A percentile compares a stretch with the other conserved stretches of the same genome.
Conservation (phyloP, 2,329 filamentous ascomycete species). For the Scedosporium minutisporum region DNA sequence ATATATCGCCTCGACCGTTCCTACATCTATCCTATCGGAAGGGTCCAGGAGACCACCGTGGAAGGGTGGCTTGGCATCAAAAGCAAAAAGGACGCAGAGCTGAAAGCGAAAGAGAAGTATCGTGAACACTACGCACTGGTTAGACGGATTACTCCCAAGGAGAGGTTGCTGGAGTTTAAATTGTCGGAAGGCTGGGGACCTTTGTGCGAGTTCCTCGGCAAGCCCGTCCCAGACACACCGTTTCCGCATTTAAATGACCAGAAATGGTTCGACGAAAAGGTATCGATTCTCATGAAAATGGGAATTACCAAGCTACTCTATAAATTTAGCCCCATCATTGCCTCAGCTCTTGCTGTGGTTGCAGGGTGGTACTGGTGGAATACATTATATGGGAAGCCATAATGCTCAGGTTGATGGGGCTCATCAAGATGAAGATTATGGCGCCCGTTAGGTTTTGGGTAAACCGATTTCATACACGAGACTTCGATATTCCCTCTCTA, state of each 20-base stretch:
- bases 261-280: slow-evolving; percentile 5
- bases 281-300: background rate
- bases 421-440: too few species aligned
- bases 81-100: background rate
- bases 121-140: slow-evolving; percentile 8
- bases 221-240: background rate
- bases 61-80: slow-evolving; percentile 7
- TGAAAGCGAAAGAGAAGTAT: slow-evolving; percentile 5
- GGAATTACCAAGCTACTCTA: background rate
- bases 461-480: too few species aligned
- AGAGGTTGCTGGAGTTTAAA: slow-evolving; percentile 12
- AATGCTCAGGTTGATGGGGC: too few species aligned
- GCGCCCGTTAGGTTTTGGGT: too few species aligned
- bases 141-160: slow-evolving; percentile 7
- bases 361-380: too few species aligned
- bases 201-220: slow-evolving; percentile 11
- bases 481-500: too few species aligned
- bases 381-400: too few species aligned
- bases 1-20: slow-evolving; percentile 5
- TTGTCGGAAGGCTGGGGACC: slow-evolving; percentile 12
- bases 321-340: too few species aligned
- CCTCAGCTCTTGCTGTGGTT: too few species aligned
- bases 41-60: background rate
- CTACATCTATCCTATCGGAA: slow-evolving; percentile 8
- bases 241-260: slow-evolving; percentile 9